A percentile compares a stretch with the other conserved stretches of the same genome.
phyloP scores from a whole-genome alignment of 2,329 filamentous ascomycete genomes.

The Aspergillus fijiensis region DNA sequence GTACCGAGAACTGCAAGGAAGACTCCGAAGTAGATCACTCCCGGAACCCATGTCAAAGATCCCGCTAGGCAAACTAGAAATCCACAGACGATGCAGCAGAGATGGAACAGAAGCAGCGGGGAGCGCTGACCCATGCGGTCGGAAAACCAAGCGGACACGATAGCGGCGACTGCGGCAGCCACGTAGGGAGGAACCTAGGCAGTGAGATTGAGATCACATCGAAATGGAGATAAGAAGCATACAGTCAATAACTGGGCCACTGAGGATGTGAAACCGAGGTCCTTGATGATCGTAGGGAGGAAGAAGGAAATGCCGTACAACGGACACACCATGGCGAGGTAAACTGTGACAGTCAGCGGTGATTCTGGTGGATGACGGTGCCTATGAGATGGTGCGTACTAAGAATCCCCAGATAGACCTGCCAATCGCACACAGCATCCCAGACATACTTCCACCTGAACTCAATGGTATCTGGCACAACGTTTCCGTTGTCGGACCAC shows the following conservation, averaged over 20 bases:
- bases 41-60: conserved; percentile 34
- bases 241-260: conserved; percentile 44
- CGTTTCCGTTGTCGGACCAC: conserved; percentile 24
- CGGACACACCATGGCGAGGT: conserved; percentile 44
- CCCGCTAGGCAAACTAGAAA: conserved; percentile 51
- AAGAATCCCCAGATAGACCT: conserved; percentile 41
- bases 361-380: neutral
- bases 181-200: conserved; percentile 28
- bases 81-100: conserved; percentile 56
- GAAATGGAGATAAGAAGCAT: conserved; percentile 26
- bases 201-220: neutral
- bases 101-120: conserved; percentile 58
- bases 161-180: conserved; percentile 38
- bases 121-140: conserved; percentile 54
- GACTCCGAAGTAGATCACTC: conserved; percentile 49
- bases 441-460: conserved; percentile 43
- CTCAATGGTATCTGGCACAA: conserved; percentile 29
- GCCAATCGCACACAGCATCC: conserved; percentile 44
- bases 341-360: conserved; percentile 28
- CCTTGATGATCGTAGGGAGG: conserved; percentile 44
- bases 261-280: conserved; percentile 41
- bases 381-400: conserved; percentile 27
- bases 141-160: conserved; percentile 55
- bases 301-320: conserved; percentile 45
- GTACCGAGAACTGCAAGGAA: conserved; percentile 49